phyloP scores from a whole-genome alignment of 768 basidiomycete genomes.

The Austroboletus eburneus region DNA sequence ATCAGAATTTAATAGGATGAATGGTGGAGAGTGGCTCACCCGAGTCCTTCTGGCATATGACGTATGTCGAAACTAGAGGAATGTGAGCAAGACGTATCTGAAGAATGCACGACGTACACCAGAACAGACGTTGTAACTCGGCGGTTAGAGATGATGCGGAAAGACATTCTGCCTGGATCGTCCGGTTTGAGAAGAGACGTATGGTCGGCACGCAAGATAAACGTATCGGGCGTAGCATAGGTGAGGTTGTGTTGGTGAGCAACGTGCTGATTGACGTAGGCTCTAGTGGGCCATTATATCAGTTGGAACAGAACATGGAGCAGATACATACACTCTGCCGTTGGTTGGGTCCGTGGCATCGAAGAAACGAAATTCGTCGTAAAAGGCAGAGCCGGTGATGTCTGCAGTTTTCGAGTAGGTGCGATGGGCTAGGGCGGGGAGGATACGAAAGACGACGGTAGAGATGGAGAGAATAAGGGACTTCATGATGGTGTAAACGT shows the following conservation, averaged over 20 bases:
- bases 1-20: background rate
- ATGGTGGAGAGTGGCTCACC: conserved; percentile 8
- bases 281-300: conserved; percentile 6
- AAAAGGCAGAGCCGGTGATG: conserved; percentile 45
- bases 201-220: conserved; percentile 31
- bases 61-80: conserved; percentile 25
- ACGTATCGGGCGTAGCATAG: conserved; percentile 22
- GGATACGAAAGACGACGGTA: background rate
- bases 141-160: conserved; percentile 26
- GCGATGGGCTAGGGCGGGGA: background rate
- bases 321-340: conserved; percentile 54
- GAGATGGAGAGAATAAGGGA: background rate
- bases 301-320: background rate
- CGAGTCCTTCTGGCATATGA: conserved; percentile 32
- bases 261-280: conserved; percentile 23
- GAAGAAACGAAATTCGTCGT: conserved; percentile 44
- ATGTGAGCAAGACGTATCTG: background rate
- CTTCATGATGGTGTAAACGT: conserved; percentile 12
- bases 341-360: conserved; percentile 58
- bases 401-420: conserved; percentile 32
- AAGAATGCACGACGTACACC: conserved; percentile 12
- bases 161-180: conserved; percentile 27
- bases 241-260: conserved; percentile 30
- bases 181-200: conserved; percentile 17
- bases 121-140: conserved; percentile 14